Conservation (phyloP, 2,329 filamentous ascomycete genomes). For the Dothiorella sarmentorum region DNA sequence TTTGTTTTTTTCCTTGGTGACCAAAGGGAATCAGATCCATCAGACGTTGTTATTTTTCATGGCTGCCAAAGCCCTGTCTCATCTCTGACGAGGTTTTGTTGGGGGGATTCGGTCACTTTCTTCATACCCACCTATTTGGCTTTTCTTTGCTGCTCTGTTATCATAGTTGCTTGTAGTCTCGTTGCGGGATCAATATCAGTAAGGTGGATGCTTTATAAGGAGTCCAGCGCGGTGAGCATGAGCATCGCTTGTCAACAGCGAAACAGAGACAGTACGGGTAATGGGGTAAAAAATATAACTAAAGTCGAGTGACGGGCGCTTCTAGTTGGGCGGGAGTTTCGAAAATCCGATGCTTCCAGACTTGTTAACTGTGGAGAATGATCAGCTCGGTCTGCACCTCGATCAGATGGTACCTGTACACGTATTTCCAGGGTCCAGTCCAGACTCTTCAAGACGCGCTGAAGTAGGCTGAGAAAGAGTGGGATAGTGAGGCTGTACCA, state of each 20-base stretch:
- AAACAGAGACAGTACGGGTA: too few species aligned
- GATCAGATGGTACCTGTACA: background rate
- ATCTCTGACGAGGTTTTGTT: background rate
- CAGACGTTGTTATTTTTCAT: background rate
- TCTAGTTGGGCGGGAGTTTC: background rate
- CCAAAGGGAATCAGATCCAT: background rate
- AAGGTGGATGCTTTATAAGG: too few species aligned
- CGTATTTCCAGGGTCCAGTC: background rate
- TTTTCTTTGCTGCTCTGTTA: background rate
- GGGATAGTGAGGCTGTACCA: background rate
- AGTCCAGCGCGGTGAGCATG: too few species aligned
- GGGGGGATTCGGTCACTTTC: constrained; percentile 13
- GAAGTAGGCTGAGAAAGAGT: background rate
- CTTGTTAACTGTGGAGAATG: background rate
- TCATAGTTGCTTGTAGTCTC: background rate
- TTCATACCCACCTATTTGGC: constrained; percentile 1
- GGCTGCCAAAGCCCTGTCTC: background rate
- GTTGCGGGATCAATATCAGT: background rate
- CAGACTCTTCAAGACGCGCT: background rate
- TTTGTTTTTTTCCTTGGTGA: too few species aligned
- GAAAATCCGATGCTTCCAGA: background rate
- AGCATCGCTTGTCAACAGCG: too few species aligned
- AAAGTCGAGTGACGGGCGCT: too few species aligned
- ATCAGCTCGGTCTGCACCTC: constrained; percentile 12
- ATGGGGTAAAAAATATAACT: too few species aligned